These are phyloP conservation scores for Aristolochia fimbriata DNA, from an alignment of 164 flowering plant genomes.

Conservation along the genomic window DNA sequence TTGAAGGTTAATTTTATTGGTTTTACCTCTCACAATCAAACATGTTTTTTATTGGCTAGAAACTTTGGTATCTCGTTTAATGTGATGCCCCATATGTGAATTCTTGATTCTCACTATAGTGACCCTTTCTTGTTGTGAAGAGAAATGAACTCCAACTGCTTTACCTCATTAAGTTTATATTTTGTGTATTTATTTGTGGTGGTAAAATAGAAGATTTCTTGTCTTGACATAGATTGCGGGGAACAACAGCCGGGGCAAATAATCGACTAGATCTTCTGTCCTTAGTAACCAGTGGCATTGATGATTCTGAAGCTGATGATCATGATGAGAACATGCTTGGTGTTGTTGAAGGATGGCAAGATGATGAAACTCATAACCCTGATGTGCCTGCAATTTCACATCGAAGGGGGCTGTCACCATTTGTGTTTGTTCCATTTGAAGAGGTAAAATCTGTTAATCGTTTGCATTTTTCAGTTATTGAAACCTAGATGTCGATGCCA, in stretches of 20 bases:
- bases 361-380: conserved; percentile 88
- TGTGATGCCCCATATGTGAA: no score
- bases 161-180: no score
- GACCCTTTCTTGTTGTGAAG: no score
- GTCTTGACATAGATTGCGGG: conserved; percentile 55
- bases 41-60: no score
- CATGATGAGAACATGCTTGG: conserved; percentile 65
- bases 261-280: conserved; percentile 83
- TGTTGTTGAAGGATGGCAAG: conserved; percentile 74
- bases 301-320: conserved; percentile 38
- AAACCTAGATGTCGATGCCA: no score
- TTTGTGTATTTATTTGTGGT: not conserved
- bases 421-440: conserved; percentile 88
- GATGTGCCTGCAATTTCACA: conserved; percentile 93
- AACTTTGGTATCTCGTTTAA: no score
- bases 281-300: conserved; percentile 81
- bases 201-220: conserved; percentile 1
- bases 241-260: conserved; percentile 81
- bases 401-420: conserved; percentile 75
- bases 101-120: no score
- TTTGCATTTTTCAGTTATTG: not conserved
- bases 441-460: conserved; percentile 34
- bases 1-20: no score
- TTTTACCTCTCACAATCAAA: no score
- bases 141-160: no score